Evolutionary conservation across 768 basidiomycete species (phyloP).

Genomic region (Crucibulum laeve): DNA sequence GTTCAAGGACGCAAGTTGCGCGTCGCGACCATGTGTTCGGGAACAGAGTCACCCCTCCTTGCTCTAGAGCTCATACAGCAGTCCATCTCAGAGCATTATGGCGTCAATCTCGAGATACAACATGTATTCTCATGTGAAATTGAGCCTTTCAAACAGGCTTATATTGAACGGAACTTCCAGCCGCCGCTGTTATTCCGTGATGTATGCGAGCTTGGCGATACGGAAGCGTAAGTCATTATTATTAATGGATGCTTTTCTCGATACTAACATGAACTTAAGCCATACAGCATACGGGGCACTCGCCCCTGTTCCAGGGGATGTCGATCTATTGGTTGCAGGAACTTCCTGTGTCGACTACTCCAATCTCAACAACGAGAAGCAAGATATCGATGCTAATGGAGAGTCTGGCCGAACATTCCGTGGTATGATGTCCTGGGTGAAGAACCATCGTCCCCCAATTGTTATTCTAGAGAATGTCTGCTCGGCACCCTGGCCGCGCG

Average conservation of each 20-base stretch:
- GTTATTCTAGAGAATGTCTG: conserved; percentile 96
- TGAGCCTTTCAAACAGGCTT: conserved; percentile 95
- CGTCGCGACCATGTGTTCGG: conserved; percentile 96
- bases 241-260: conserved; percentile 1
- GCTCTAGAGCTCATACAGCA: conserved; percentile 83
- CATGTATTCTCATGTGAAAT: conserved; percentile 98
- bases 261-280: conserved; percentile 32
- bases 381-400: conserved; percentile 83
- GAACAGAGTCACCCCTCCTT: conserved; percentile 91
- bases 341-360: conserved; percentile 98
- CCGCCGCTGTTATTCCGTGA: conserved; percentile 92
- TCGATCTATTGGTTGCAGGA: conserved; percentile 88
- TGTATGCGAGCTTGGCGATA: conserved; percentile 82
- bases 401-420: conserved; percentile 93
- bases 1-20: conserved; percentile 80
- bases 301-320: conserved; percentile 83
- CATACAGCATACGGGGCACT: conserved; percentile 90
- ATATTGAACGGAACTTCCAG: conserved; percentile 94
- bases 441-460: conserved; percentile 80
- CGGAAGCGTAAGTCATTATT: conserved; percentile 59
- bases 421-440: conserved; percentile 94
- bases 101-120: conserved; percentile 64
- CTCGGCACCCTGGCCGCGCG: conserved; percentile 79
- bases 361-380: conserved; percentile 90
- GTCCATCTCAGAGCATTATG: conserved; percentile 65